A percentile compares a stretch with the other conserved stretches of the same genome.
phyloP scores from a whole-genome alignment of 257 asterid genomes.

The Petrea volubilis region DNA sequence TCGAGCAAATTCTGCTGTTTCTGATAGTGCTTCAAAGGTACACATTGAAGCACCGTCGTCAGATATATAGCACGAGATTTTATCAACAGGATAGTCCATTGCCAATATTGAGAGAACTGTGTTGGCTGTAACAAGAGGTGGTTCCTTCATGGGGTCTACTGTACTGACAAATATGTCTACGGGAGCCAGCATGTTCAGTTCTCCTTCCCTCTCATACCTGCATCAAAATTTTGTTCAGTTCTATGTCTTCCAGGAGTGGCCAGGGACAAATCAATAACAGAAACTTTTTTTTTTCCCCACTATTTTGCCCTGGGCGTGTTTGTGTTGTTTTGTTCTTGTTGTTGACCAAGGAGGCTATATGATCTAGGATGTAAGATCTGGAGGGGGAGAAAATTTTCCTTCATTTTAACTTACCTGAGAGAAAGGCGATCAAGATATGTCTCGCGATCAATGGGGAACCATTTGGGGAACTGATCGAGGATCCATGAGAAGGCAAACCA shows the following conservation, averaged over 20 bases:
- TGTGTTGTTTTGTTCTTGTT: not conserved
- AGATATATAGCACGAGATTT: slow-evolving; percentile 75
- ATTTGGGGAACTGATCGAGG: slow-evolving; percentile 86
- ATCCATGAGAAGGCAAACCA: slow-evolving; percentile 86
- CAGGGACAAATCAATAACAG: no score
- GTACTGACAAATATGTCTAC: slow-evolving; percentile 74
- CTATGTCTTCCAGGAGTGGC: not conserved
- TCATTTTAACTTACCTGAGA: slow-evolving; percentile 44
- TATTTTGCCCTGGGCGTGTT: not conserved
- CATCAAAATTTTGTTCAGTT: slow-evolving; percentile 23
- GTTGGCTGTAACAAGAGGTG: slow-evolving; percentile 73
- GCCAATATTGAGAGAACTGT: slow-evolving; percentile 72
- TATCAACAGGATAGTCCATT: slow-evolving; percentile 80
- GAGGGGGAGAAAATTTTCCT: not conserved
- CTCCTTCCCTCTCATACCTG: slow-evolving; percentile 77
- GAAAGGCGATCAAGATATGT: slow-evolving; percentile 81
- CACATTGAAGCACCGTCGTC: slow-evolving; percentile 87
- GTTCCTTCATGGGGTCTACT: slow-evolving; percentile 78
- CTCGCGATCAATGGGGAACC: slow-evolving; percentile 77
- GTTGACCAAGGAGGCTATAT: not conserved
- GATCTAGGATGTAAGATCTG: not conserved
- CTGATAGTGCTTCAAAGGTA: slow-evolving; percentile 75
- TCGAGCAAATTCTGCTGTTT: slow-evolving; percentile 76
- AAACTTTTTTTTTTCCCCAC: no score
- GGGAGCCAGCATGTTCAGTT: slow-evolving; percentile 65